Evolutionary conservation across 371 early-diverging fungal species (phyloP).

Genomic region (Phascolomyces articulosus): DNA sequence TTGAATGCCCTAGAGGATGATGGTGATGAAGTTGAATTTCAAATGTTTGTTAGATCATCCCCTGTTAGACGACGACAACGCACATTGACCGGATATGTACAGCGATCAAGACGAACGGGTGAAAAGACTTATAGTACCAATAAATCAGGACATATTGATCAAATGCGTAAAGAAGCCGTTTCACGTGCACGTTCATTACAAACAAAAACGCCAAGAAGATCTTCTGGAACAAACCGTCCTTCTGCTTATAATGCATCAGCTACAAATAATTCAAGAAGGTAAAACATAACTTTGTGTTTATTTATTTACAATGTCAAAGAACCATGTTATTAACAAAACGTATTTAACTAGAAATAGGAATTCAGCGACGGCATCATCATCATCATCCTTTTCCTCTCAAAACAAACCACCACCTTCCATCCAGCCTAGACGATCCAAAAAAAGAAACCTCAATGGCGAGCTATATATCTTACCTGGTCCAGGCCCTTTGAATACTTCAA

Average conservation of each 20-base stretch:
- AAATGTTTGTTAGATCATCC: neutral
- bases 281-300: neutral
- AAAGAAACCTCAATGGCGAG: neutral
- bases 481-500: neutral
- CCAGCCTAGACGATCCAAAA: neutral
- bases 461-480: neutral
- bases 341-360: too few species aligned
- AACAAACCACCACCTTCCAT: neutral
- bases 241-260: neutral
- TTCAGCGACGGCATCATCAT: neutral
- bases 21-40: too few species aligned
- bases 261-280: neutral
- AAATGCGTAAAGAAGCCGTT: neutral
- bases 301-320: too few species aligned
- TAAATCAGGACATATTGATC: neutral
- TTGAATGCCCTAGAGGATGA: too few species aligned
- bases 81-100: neutral
- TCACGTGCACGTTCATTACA: neutral
- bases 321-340: too few species aligned
- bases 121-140: neutral
- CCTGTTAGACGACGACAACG: neutral
- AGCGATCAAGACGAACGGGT: neutral
- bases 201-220: neutral
- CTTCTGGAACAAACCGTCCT: neutral
- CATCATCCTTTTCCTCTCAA: neutral